A percentile compares a stretch with the other conserved stretches of the same genome.
phyloP scores from a whole-genome alignment of 192 early-diverging fungal genomes.

The Coemansia sp. region DNA sequence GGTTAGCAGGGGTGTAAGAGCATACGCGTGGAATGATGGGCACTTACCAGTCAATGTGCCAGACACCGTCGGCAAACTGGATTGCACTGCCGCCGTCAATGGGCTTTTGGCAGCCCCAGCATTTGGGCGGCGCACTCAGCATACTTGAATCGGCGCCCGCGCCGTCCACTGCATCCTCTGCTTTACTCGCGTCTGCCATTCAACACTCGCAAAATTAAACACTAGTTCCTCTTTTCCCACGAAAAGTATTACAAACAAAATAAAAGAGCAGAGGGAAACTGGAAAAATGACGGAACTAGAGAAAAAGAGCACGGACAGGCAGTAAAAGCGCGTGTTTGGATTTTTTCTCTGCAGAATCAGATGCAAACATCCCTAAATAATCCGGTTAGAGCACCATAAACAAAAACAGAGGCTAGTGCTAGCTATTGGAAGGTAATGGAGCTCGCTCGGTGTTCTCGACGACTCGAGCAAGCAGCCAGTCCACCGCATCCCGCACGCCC shows the following conservation, averaged over 20 bases:
- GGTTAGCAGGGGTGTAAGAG: background rate
- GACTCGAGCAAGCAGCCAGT: conserved; percentile 72
- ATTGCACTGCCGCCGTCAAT: conserved; percentile 79
- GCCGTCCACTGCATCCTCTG: conserved; percentile 8
- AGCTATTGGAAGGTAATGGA: background rate
- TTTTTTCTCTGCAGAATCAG: too few species aligned
- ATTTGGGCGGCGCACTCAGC: conserved; percentile 50
- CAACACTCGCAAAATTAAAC: background rate
- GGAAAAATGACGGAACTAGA: too few species aligned
- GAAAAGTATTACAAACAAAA: background rate
- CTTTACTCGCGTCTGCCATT: background rate
- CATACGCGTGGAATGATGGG: background rate
- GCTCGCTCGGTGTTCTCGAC: background rate
- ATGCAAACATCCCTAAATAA: too few species aligned
- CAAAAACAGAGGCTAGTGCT: background rate
- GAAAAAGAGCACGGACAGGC: too few species aligned
- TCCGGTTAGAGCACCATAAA: background rate
- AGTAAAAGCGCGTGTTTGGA: too few species aligned
- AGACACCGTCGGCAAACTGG: conserved; percentile 77
- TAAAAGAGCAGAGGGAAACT: background rate
- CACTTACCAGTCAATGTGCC: conserved; percentile 77
- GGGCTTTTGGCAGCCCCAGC: conserved; percentile 65
- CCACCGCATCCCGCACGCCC: conserved; percentile 83
- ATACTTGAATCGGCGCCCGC: conserved; percentile 19
- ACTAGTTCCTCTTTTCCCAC: background rate